phyloP scores from a whole-genome alignment of 2,329 filamentous ascomycete species.

The Xylariaceae sp. region DNA sequence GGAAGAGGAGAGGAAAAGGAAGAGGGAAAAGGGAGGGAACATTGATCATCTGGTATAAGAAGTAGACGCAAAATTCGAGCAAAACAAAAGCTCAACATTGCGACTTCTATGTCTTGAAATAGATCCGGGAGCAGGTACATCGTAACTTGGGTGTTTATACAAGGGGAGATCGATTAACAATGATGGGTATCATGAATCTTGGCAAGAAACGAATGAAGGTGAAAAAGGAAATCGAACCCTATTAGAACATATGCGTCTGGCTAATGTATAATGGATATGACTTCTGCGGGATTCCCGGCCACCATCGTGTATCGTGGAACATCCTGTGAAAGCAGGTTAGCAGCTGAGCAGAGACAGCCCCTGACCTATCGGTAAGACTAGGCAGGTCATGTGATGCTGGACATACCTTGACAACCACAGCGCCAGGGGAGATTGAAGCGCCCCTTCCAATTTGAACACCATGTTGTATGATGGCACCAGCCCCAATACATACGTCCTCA shows the following conservation, averaged over 20 bases:
- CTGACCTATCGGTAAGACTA: neutral
- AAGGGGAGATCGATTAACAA: slow-evolving; percentile 12
- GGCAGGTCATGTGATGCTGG: neutral
- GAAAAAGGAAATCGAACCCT: neutral
- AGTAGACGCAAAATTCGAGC: slow-evolving; percentile 1
- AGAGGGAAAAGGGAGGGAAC: neutral
- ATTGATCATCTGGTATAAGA: neutral
- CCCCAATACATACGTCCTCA: slow-evolving; percentile 79
- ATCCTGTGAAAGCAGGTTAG: slow-evolving; percentile 38
- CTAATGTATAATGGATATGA: slow-evolving; percentile 38
- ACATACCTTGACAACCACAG: slow-evolving; percentile 72
- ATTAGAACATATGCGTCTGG: neutral
- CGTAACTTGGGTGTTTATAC: slow-evolving; percentile 14
- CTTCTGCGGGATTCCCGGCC: slow-evolving; percentile 62
- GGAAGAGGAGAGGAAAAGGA: neutral
- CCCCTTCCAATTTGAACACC: slow-evolving; percentile 77
- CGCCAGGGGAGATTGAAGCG: slow-evolving; percentile 73
- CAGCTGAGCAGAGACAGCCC: slow-evolving; percentile 4
- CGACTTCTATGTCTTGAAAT: slow-evolving; percentile 15
- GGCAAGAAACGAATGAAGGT: slow-evolving; percentile 9
- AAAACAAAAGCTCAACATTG: neutral
- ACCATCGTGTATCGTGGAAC: slow-evolving; percentile 64
- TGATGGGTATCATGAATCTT: slow-evolving; percentile 19
- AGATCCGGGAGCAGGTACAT: slow-evolving; percentile 1
- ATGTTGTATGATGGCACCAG: slow-evolving; percentile 69